Conservation (phyloP, 352 stramenopile species). For the Phytophthora crassamura region DNA sequence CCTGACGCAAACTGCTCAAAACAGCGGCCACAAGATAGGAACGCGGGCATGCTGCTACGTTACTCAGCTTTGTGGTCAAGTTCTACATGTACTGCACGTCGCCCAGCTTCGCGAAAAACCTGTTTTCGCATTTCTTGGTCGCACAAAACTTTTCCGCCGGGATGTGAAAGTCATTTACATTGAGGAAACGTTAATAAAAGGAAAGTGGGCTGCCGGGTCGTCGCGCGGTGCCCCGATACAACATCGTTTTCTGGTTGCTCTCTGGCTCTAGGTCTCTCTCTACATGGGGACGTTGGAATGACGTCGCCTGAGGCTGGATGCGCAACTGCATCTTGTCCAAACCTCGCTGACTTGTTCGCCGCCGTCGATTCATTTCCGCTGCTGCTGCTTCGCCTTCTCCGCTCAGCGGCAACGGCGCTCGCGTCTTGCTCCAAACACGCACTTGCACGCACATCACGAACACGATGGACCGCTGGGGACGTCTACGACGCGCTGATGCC, state of each 20-base stretch:
- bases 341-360: neutral
- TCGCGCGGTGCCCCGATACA: slow-evolving; percentile 32
- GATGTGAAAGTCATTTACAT: slow-evolving; percentile 13
- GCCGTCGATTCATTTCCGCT: slow-evolving; percentile 32
- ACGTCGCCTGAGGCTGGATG: slow-evolving; percentile 7
- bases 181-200: slow-evolving; percentile 39
- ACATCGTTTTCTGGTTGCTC: slow-evolving; percentile 38
- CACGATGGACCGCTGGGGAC: slow-evolving; percentile 28
- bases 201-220: slow-evolving; percentile 29
- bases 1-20: too few relatives aligned
- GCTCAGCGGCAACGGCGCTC: slow-evolving; percentile 3
- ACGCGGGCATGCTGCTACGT: too few relatives aligned
- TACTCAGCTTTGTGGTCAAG: too few relatives aligned
- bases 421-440: slow-evolving; percentile 33
- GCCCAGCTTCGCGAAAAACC: too few relatives aligned
- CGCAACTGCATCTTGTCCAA: slow-evolving; percentile 1
- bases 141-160: too few relatives aligned
- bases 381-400: slow-evolving; percentile 17
- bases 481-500: slow-evolving; percentile 79
- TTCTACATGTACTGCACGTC: too few relatives aligned
- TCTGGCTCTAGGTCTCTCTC: slow-evolving; percentile 44
- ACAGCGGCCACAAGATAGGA: too few relatives aligned
- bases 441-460: slow-evolving; percentile 46
- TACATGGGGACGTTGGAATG: slow-evolving; percentile 31
- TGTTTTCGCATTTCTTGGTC: too few relatives aligned